Conservation (phyloP, 129 eudicot species). For the Flaveria brownii region DNA sequence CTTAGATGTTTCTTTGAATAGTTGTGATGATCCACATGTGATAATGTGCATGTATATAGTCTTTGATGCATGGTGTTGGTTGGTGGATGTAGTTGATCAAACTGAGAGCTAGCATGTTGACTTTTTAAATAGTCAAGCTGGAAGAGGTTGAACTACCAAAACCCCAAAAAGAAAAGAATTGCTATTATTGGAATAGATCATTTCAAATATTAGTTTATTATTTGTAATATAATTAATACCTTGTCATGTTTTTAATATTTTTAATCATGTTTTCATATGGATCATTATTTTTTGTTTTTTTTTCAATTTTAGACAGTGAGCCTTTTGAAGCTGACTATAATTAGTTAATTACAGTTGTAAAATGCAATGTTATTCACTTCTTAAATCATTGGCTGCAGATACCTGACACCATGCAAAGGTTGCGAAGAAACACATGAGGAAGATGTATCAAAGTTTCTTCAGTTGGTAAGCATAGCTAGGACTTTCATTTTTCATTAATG, state of each 20-base stretch:
- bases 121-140: slow-evolving; percentile 26
- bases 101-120: slow-evolving; percentile 32
- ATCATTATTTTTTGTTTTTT: too few relatives aligned
- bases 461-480: too few relatives aligned
- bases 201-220: background rate
- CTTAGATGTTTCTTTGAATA: slow-evolving; percentile 3
- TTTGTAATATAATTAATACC: background rate
- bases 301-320: too few relatives aligned
- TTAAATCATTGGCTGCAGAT: too few relatives aligned
- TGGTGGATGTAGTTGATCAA: slow-evolving; percentile 41
- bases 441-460: background rate
- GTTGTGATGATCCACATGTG: slow-evolving; percentile 14
- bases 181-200: background rate
- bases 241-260: too few relatives aligned
- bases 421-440: background rate
- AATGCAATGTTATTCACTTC: too few relatives aligned
- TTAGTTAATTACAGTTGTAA: too few relatives aligned
- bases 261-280: too few relatives aligned
- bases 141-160: slow-evolving; percentile 37
- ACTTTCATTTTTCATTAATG: too few relatives aligned
- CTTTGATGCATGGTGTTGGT: slow-evolving; percentile 25
- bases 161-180: slow-evolving; percentile 8
- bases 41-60: slow-evolving; percentile 3
- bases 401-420: too few relatives aligned
- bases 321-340: too few relatives aligned